Percentiles rank a stretch among this genome's conserved stretches.
Evolutionary conservation across 2,329 filamentous ascomycete species (phyloP).

Genomic region (Colletotrichum sp.): DNA sequence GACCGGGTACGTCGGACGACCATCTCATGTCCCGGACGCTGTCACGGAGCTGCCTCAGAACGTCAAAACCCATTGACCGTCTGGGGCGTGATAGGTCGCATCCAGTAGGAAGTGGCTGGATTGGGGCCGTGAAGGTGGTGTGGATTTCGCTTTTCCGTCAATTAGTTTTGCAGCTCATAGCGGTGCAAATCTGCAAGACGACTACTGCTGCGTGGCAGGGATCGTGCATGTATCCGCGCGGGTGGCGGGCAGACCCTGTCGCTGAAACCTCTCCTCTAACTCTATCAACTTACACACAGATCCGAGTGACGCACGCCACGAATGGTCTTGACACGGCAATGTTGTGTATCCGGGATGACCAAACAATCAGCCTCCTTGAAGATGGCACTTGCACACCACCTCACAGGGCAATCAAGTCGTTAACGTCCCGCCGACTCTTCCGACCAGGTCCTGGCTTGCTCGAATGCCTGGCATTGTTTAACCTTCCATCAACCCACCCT

Average conservation of each 20-base stretch:
- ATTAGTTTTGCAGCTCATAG: background rate
- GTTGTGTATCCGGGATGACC: background rate
- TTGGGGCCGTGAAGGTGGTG: background rate
- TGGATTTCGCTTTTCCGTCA: background rate
- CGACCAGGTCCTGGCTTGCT: background rate
- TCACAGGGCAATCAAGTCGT: background rate
- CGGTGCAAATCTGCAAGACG: background rate
- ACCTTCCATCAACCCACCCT: conserved; percentile 2
- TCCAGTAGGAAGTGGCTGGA: conserved; percentile 4
- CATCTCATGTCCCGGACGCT: conserved; percentile 9
- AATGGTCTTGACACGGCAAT: conserved; percentile 2
- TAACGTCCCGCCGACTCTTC: background rate
- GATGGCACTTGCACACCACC: background rate
- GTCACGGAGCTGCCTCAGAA: conserved; percentile 17
- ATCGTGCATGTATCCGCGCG: conserved; percentile 3
- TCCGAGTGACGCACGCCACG: conserved; percentile 17
- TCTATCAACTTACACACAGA: conserved; percentile 21
- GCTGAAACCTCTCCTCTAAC: conserved; percentile 20
- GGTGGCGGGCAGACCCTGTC: conserved; percentile 11
- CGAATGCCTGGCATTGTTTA: background rate
- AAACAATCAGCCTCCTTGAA: background rate
- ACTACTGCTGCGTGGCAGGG: background rate
- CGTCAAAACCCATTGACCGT: background rate
- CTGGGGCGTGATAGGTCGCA: conserved; percentile 4
- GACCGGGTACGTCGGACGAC: conserved; percentile 9